A percentile compares a stretch with the other conserved stretches of the same genome.
These are phyloP conservation scores for Linderina pennispora DNA, from an alignment of 192 early-diverging fungal genomes.

Conservation along the genomic window DNA sequence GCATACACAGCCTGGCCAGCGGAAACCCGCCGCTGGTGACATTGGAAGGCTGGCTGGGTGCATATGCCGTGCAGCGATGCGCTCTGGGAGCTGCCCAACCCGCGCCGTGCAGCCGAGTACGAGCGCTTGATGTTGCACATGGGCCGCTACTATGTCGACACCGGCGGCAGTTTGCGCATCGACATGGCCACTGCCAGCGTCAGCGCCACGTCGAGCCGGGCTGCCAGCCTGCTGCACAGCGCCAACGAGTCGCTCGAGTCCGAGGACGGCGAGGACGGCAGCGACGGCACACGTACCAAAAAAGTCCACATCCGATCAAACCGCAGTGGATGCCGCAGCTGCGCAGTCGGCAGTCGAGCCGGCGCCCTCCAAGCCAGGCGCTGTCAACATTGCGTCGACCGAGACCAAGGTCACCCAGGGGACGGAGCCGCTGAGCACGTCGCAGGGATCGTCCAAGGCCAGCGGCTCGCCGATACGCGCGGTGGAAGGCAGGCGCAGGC, in stretches of 20 bases:
- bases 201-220: not conserved
- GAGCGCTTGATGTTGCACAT: conserved; percentile 47
- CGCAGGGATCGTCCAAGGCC: not conserved
- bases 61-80: conserved; percentile 49
- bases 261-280: not conserved
- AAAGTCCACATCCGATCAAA: not conserved
- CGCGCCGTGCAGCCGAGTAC: conserved; percentile 41
- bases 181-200: conserved; percentile 26
- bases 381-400: not conserved
- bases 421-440: too few species aligned
- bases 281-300: too few species aligned
- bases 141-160: conserved; percentile 47
- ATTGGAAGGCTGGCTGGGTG: conserved; percentile 45
- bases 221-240: not conserved
- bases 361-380: not conserved
- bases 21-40: conserved; percentile 45
- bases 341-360: not conserved
- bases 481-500: not conserved
- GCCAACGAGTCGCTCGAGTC: not conserved
- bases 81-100: conserved; percentile 28
- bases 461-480: not conserved
- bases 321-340: not conserved
- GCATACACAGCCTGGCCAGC: conserved; percentile 34
- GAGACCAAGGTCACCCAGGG: not conserved
- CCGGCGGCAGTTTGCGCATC: conserved; percentile 42